Evolutionary conservation across 2,329 filamentous ascomycete genomes (phyloP).

Genomic region (Coniochaeta sp.): DNA sequence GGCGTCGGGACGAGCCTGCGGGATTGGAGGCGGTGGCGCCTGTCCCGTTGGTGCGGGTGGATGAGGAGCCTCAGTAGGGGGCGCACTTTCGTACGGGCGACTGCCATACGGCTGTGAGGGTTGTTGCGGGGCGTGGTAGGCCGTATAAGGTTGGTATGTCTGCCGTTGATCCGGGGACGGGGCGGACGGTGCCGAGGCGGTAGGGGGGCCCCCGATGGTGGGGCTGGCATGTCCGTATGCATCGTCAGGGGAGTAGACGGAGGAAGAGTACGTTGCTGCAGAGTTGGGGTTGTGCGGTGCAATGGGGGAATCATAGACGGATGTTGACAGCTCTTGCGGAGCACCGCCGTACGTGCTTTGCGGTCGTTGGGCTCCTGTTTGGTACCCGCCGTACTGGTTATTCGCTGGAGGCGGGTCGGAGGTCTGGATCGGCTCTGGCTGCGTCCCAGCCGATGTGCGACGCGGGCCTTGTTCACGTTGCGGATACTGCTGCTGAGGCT

Average conservation of each 20-base stretch:
- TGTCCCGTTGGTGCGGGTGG: slow-evolving; percentile 27
- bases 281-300: slow-evolving; percentile 41
- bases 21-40: slow-evolving; percentile 34
- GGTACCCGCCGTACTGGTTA: slow-evolving; percentile 41
- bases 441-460: slow-evolving; percentile 36
- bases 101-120: slow-evolving; percentile 22
- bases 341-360: slow-evolving; percentile 56
- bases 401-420: slow-evolving; percentile 42
- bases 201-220: slow-evolving; percentile 17
- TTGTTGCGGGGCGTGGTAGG: slow-evolving; percentile 18
- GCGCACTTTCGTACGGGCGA: slow-evolving; percentile 22
- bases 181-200: slow-evolving; percentile 21
- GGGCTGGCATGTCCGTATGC: slow-evolving; percentile 23
- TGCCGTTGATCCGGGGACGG: slow-evolving; percentile 19
- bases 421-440: slow-evolving; percentile 44
- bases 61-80: slow-evolving; percentile 10
- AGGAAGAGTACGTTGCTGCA: slow-evolving; percentile 36
- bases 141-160: slow-evolving; percentile 34
- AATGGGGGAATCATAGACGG: slow-evolving; percentile 69
- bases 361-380: slow-evolving; percentile 44
- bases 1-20: slow-evolving; percentile 21
- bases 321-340: slow-evolving; percentile 72
- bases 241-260: slow-evolving; percentile 43
- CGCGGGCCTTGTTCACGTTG: slow-evolving; percentile 45
- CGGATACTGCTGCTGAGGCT: slow-evolving; percentile 39